Evolutionary conservation across 108 stramenopile species (phyloP), one percentile per base, ranked within the genome.

Genomic region (Skeletonema grethae): DNA sequence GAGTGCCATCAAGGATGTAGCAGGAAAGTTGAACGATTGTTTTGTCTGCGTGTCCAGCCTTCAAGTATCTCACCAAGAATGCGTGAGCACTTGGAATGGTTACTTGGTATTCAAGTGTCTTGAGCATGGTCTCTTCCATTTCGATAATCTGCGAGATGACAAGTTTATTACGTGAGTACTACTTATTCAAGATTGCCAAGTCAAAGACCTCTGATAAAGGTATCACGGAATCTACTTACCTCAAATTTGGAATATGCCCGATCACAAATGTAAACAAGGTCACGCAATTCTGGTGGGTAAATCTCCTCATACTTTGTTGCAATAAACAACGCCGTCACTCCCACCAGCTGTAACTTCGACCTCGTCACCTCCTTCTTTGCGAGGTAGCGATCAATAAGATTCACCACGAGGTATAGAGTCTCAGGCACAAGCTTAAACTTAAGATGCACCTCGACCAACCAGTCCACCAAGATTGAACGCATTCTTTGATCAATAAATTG

Each of bases 241-340:
- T 95, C 90, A 12, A 96, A 71, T 65, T 83, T 79, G 30, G 90
- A 95, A 84, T 99, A 99, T 24, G 98, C 97, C 48, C 86, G 70
- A 79, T 98, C 97, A 20, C 96, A 97, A 71, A 99, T 97, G 87
- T 96, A 99, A 22, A 99, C 98, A 32, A 97, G 94, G 63, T 99
- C 99, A 36, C 87, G 81, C 53, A 97, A 82, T 80, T 98, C 96
- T 6, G 98, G 98, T 12, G 99, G 97, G 79, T 98, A 98, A 64
- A 99, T 97, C 84, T 99, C 99, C 80, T 99, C 99, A 83, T 99
- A 99, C 83, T 99, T 99, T 65, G 94, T 94, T 28, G 98, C 98
- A 61, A 99, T 85, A 55, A 98, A 86, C 57, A 99, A 85, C 18
- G 97, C 90, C 11, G 98, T 97, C 28, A 98, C 96, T 30, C 98